Evolutionary conservation across 805 yeast species (phyloP), one percentile per base, ranked within the genome.

Genomic region (Hanseniaspora singularis): DNA sequence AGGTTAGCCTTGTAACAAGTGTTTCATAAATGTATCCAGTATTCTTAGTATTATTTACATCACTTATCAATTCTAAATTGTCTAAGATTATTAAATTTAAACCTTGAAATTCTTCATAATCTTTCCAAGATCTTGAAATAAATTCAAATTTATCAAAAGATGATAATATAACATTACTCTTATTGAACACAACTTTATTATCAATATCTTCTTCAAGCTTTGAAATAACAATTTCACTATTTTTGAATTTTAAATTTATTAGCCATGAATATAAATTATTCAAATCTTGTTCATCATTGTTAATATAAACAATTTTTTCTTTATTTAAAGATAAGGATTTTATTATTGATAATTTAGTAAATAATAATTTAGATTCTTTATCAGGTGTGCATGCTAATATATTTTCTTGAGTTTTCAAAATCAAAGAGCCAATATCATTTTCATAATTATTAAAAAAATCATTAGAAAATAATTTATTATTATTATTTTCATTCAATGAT

Each of bases 91-190:
- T 56, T 27, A 85, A 59, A 38, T 77, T 86, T 26, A 89, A 73
- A 0, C 73, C 58, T 50, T 80, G 85, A 4, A 89, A 67, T 52
- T 76, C 76, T 52, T 74, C 76, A 48, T 94, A 69, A 52, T 78
- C 81, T 53, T 79, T 79, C 97, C 97, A 88, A 39, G 87, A 69
- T 51, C 89, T 73, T 0, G 94, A 74, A 0, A 87, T 55, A 4
- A 66, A 53, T 51, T 84, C 88, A 67, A 86, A 82, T 51, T 84
- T 89, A 19, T 65, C 68, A 0, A 95, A 95, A 0, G 96, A 86
- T 4, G 85, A 76, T 12, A 89, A 61, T 15, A 85, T 63, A 44
- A 89, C 60, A 58, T 87, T 89, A 48, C 76, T 73, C 26, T 66
- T 64, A 1, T 77, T 76, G 6, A 87, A 54, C 3, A 76, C 53